Evolutionary conservation across 23 red algal species (phyloP).

Genomic region (Gracilaria domingensis): DNA sequence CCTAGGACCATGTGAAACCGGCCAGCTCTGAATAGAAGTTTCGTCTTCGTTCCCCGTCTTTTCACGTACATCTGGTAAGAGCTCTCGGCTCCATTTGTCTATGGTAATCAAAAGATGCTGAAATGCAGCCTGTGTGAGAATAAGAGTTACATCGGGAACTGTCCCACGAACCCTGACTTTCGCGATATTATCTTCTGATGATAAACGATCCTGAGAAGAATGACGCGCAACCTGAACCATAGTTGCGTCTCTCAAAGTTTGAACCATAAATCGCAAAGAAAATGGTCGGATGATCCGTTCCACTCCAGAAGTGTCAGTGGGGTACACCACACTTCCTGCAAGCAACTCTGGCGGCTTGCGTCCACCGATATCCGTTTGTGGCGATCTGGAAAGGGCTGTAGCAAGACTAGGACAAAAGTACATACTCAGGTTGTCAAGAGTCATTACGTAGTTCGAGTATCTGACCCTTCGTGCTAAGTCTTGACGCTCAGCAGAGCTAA

Average conservation of each 20-base stretch:
- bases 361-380: neutral
- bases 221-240: slow-evolving; percentile 72
- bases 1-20: neutral
- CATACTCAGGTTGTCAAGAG: slow-evolving; percentile 67
- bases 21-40: neutral
- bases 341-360: neutral
- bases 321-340: neutral
- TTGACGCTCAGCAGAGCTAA: slow-evolving; percentile 1
- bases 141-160: slow-evolving; percentile 62
- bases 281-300: slow-evolving; percentile 77
- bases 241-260: slow-evolving; percentile 68
- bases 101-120: slow-evolving; percentile 55
- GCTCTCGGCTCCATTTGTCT: slow-evolving; percentile 45
- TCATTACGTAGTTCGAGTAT: slow-evolving; percentile 70
- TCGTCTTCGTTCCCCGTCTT: neutral
- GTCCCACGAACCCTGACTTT: slow-evolving; percentile 73
- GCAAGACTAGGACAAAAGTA: slow-evolving; percentile 56
- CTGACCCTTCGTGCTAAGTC: neutral
- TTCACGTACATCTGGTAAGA: neutral
- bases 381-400: slow-evolving; percentile 39
- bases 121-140: slow-evolving; percentile 68
- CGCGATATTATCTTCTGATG: slow-evolving; percentile 43
- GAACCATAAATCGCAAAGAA: slow-evolving; percentile 68
- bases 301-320: slow-evolving; percentile 29
- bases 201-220: slow-evolving; percentile 3